Evolutionary conservation across 108 stramenopile species (phyloP), one percentile per base, ranked within the genome.

Genomic region (Nannochloropsis gaditana): DNA sequence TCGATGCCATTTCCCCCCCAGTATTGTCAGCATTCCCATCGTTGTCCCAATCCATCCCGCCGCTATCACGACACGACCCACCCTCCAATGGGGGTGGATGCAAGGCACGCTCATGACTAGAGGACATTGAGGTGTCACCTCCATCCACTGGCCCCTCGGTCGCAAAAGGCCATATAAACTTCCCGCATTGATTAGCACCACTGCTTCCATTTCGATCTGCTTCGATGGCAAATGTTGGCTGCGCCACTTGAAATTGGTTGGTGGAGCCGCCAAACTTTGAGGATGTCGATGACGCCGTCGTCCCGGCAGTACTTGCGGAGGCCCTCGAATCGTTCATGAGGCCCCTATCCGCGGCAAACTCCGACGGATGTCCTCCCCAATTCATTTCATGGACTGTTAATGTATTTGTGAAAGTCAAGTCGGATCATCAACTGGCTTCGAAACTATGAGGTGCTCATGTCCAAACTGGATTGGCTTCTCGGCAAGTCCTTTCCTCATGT

Each of bases 311-410:
- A 15, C 19, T 73, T n/a, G n/a, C n/a, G 15, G 59, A 73, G 59
- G 59, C 59, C 59, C 19, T 6, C 31, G 31, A 31, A 31, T 31
- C 31, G 31, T 31, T 31, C 31, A 31, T 31, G 31, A 0, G 31
- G 31, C 31, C 31, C 31, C 31, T 31, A 31, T 31, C 31, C 31
- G 31, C 59, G 8, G 19, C 59, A 73, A 73, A n/a, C 59, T 73
- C 59, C n/a, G 59, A 73, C 59, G 59, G 59, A n/a, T 73, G 59
- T n/a, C 59, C 59, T 73, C 59, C 59, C 59, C 59, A 73, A n/a
- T 73, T n/a, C 59, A 73, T 73, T 8, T 73, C 59, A 73, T 73
- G 59, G 59, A 31, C 31, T 31, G 31, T 31, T 31, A 31, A 73
- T 73, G 59, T 73, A n/a, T n/a, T n/a, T 73, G 59, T 73, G 31